Conservation (phyloP, 176 grass and related monocot genomes). For the Carex scoparia region DNA sequence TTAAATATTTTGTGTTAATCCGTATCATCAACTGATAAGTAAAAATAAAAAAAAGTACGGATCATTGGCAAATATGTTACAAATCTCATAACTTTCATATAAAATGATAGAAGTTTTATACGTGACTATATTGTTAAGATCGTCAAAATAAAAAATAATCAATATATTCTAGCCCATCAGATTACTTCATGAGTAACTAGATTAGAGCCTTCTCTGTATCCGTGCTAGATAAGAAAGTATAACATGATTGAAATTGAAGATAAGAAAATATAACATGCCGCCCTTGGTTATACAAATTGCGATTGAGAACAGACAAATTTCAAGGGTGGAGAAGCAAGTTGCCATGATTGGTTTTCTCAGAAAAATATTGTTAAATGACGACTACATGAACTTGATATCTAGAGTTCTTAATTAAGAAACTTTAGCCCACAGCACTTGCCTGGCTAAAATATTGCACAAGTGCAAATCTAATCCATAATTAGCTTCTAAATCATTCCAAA, state of each 20-base stretch:
- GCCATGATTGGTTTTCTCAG: not conserved
- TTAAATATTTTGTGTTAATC: no score
- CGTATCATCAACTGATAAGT: no score
- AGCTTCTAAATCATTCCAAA: not conserved
- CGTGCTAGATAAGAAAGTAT: no score
- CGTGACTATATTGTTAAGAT: no score
- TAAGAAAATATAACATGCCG: not conserved
- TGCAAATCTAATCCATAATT: not conserved
- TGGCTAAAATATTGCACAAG: slow-evolving; percentile 1
- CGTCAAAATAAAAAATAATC: no score
- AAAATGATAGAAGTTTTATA: no score
- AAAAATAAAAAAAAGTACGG: no score
- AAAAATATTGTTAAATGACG: not conserved
- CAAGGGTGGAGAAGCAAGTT: not conserved
- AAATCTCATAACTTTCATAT: no score
- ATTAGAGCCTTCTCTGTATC: no score
- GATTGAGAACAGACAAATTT: not conserved
- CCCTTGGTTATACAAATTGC: not conserved
- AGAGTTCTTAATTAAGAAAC: not conserved
- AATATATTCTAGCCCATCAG: no score
- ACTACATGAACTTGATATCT: not conserved
- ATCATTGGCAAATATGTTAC: no score
- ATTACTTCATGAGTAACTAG: no score
- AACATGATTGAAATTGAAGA: not conserved
- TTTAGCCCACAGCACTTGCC: not conserved